These are phyloP conservation scores for Cladophialophora psammophila DNA, from an alignment of 2,329 filamentous ascomycete genomes.

Conservation along the genomic window DNA sequence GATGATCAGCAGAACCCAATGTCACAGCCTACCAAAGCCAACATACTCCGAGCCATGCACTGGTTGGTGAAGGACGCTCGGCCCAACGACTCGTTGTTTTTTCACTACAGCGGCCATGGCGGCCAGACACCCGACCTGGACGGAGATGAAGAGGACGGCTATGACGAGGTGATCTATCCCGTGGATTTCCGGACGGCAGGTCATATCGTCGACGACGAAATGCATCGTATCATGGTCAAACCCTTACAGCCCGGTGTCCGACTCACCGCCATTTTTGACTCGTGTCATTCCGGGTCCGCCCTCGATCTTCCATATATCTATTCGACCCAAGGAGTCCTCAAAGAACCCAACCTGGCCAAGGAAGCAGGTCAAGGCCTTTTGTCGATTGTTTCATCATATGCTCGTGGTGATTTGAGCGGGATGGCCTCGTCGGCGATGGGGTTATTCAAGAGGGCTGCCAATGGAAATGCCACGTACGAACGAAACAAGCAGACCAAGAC, in stretches of 20 bases:
- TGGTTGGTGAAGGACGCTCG: slow-evolving; percentile 94
- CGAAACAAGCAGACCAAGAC: slow-evolving; percentile 88
- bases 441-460: slow-evolving; percentile 86
- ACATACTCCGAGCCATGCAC: slow-evolving; percentile 95
- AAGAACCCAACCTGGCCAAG: slow-evolving; percentile 72
- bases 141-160: slow-evolving; percentile 79
- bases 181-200: slow-evolving; percentile 74
- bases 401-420: slow-evolving; percentile 80
- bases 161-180: slow-evolving; percentile 80
- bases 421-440: slow-evolving; percentile 82
- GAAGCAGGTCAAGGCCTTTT: slow-evolving; percentile 71
- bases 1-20: slow-evolving; percentile 97
- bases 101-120: slow-evolving; percentile 85
- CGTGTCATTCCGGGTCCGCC: slow-evolving; percentile 71
- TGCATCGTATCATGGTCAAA: slow-evolving; percentile 78
- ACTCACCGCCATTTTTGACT: slow-evolving; percentile 73
- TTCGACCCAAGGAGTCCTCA: slow-evolving; percentile 71
- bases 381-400: slow-evolving; percentile 76
- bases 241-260: slow-evolving; percentile 83
- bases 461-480: slow-evolving; percentile 79
- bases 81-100: slow-evolving; percentile 94
- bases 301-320: slow-evolving; percentile 73
- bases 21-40: slow-evolving; percentile 95
- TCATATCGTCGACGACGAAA: slow-evolving; percentile 79
- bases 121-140: slow-evolving; percentile 76